Base-by-base conservation (phyloP, 306 rosid genomes). In the Carpinus viminea region DNA sequence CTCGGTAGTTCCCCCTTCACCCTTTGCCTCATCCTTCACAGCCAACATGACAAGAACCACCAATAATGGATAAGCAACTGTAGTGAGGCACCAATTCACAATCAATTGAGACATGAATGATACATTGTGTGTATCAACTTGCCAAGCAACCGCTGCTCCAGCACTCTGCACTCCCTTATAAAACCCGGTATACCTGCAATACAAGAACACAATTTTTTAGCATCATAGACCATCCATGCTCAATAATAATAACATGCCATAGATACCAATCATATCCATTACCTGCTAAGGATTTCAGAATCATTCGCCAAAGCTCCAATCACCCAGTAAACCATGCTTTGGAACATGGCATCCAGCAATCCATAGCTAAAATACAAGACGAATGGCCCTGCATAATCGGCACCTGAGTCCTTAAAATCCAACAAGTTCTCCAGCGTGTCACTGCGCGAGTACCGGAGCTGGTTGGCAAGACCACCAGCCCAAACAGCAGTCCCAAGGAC, bases 141-240 rank as follows among this genome's bases (percentile, higher is more conserved):
- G 99, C 99, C 99, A 95, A 12, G 99, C 99, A 50, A 90, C 93
- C 13, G 98, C 99, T 3, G 91, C 99, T 17, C 99, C 99, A 12
- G 99, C 99, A 85, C 99, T 95, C 61, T 95, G 99, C 62, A 93
- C 78, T 12, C 99, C 99, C 83, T 91, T 95, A 10, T 90, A 95
- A 77, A 95, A 95, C 28, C 99, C 99, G 52, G 74, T 78, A 54
- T 91, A 95, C 91, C 99, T 95, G 89, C 26, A 56, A 26, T 41
- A 73, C 71, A 51, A 21, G 51, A 24, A 52, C 56, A 78, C 18
- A 73, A 28, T 50, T 5, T 11, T 45, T 21, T 74, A 12, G 36
- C 45, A 64, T 54, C 38, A 61, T 7, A 9, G 31, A 47, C 24
- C 48, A 26, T 72, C 24, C 48, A 26, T 72, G 36, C 72, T 21